phyloP scores from a whole-genome alignment of 345 rosid species.

The Aquilaria malaccensis region DNA sequence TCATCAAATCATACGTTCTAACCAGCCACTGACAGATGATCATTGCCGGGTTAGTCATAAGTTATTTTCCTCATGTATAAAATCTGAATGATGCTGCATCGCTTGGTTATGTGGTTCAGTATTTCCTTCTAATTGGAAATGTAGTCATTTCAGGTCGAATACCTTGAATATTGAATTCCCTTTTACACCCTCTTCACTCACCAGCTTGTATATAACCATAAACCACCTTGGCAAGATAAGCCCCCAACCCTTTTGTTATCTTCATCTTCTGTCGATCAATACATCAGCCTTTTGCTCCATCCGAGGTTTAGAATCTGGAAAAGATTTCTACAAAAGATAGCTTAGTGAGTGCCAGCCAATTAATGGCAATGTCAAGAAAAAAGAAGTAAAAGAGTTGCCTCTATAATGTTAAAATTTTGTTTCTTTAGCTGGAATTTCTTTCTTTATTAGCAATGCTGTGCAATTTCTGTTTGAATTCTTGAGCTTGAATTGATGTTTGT shows the following conservation, averaged over 20 bases:
- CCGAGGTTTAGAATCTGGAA: no score
- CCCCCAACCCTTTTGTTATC: no score
- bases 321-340: no score
- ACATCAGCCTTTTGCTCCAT: no score
- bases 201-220: no score
- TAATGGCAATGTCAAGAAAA: no score
- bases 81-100: background rate
- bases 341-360: no score
- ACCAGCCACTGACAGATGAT: conserved; percentile 40
- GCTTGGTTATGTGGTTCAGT: background rate
- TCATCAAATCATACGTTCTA: conserved; percentile 52
- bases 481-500: background rate
- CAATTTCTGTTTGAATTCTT: background rate
- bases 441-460: background rate
- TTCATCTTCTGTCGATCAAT: no score
- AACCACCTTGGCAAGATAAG: no score
- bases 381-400: no score
- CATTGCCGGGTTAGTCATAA: conserved; percentile 46
- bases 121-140: background rate
- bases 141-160: background rate
- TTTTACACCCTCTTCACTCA: background rate
- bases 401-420: no score
- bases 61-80: background rate
- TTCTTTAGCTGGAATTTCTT: background rate
- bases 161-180: background rate